A percentile compares a stretch with the other conserved stretches of the same genome.
Evolutionary conservation across 23 red algal species (phyloP).

Genomic region (Gracilaria vermiculophylla): DNA sequence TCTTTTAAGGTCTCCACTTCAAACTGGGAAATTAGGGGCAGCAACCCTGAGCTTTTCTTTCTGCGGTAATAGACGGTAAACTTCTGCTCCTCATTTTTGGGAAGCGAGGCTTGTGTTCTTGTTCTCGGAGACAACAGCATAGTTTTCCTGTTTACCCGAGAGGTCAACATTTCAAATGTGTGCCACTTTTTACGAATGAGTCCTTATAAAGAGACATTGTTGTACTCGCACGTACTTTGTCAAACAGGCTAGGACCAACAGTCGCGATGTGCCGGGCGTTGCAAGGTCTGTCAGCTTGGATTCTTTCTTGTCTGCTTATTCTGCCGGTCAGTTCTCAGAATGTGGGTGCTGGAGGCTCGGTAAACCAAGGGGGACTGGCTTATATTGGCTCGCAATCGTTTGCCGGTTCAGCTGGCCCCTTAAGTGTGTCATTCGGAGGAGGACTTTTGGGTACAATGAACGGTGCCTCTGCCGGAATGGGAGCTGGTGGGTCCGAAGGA

Average conservation of each 20-base stretch:
- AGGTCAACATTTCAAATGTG: not conserved
- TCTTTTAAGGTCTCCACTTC: not conserved
- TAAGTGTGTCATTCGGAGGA: slow-evolving; percentile 27
- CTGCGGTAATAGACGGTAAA: not conserved
- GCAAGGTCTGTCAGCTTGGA: not conserved
- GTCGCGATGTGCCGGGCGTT: not conserved
- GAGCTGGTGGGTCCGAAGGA: slow-evolving; percentile 27
- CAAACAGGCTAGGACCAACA: not conserved
- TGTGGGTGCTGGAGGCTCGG: slow-evolving; percentile 18
- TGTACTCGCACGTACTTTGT: not conserved
- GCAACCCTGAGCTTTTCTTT: not conserved
- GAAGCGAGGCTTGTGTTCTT: not conserved
- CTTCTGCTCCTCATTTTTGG: not conserved
- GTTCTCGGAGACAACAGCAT: not conserved
- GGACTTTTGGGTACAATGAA: slow-evolving; percentile 41
- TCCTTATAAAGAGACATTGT: not conserved
- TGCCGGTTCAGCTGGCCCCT: not conserved
- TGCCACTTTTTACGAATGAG: not conserved
- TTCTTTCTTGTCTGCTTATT: not conserved
- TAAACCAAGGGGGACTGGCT: not conserved
- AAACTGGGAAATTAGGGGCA: not conserved
- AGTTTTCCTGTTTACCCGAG: not conserved
- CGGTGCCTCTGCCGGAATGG: slow-evolving; percentile 39
- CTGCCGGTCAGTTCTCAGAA: not conserved
- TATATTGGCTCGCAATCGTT: slow-evolving; percentile 23